Base-by-base conservation (phyloP, 1,284 basidiomycete species). In the Ceratobasidium sp. region DNA sequence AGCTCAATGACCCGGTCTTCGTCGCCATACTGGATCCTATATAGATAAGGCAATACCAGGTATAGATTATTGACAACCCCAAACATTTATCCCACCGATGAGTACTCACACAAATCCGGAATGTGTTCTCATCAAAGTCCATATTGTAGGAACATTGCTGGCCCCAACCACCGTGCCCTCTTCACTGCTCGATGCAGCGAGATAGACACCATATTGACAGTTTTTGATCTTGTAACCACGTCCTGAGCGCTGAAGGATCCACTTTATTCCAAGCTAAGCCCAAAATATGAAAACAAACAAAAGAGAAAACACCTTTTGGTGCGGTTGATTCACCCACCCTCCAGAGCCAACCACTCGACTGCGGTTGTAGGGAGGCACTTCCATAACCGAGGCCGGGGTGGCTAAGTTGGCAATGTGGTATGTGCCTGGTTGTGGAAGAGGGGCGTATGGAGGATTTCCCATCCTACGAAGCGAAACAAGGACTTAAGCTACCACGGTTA, bases 151-250 rank as follows among this genome's bases (percentile, higher is more conserved):
- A 47, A 45, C 19, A 15, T 14, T 41, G 17, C 41, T 14, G 14
- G 44, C 24, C 5, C 60, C 41, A 9, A 63, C 60, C 14, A 63
- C 22, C 15, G 17, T 44, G 29, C 44, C 60, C 14, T 41, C 19
- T 47, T 47, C 47, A 5, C 24, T 47, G 22, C 27, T 47, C 3
- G 60, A 29, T 9, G 60, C 60, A 24, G 41, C 22, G 15, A 63
- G 44, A 27, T 63, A 63, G 6, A 47, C 22, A 24, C 44, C 44
- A 14, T 47, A 48, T 63, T 45, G 60, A 22, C 60, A 27, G 44
- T 63, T 63, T 63, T 63, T 63, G 22, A 63, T 24, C 11, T 63
- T 63, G 41, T 63, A 63, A 22, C 60, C 60, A 63, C 44, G 60
- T 24, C 60, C 60, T 15, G 60, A 63, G 27, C 29, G 22, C 29